Evolutionary conservation across 495 filamentous ascomycete genomes (phyloP).

Genomic region (Penicillium atrosanguineum): DNA sequence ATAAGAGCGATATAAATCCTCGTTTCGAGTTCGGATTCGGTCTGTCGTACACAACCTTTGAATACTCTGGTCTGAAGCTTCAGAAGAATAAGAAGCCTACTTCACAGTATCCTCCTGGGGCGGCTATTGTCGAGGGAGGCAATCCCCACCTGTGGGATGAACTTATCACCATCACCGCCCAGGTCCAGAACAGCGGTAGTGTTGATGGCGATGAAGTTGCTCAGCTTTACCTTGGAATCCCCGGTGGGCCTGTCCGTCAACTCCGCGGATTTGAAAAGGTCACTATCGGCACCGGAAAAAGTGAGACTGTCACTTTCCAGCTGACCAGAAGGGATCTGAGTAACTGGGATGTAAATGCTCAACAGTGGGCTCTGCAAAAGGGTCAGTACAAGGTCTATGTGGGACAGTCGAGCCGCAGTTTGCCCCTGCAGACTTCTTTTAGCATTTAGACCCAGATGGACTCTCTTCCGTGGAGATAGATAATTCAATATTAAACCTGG

Average conservation of each 20-base stretch:
- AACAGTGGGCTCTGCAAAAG: constrained; percentile 56
- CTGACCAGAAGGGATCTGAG: constrained; percentile 65
- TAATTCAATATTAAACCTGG: no score
- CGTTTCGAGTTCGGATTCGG: constrained; percentile 69
- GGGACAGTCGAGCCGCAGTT: constrained; percentile 45
- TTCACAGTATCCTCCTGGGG: constrained; percentile 6
- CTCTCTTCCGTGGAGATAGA: no score
- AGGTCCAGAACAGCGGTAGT: constrained; percentile 51
- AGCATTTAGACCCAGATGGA: neutral
- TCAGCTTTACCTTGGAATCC: constrained; percentile 54
- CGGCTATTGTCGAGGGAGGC: constrained; percentile 52
- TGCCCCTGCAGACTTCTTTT: constrained; percentile 7
- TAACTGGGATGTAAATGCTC: constrained; percentile 59
- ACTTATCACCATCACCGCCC: constrained; percentile 47
- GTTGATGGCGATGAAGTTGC: constrained; percentile 55
- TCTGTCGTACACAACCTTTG: constrained; percentile 63
- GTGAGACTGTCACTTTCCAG: constrained; percentile 47
- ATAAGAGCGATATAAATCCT: constrained; percentile 53
- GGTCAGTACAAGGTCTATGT: constrained; percentile 51
- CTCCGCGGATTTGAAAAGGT: constrained; percentile 69
- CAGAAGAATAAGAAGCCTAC: neutral
- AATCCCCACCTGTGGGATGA: constrained; percentile 57
- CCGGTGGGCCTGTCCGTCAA: constrained; percentile 50
- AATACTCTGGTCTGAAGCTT: constrained; percentile 36
- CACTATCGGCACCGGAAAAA: constrained; percentile 38